These are phyloP conservation scores for Globisporangium okanoganense DNA, from an alignment of 352 stramenopile genomes.

Conservation along the genomic window DNA sequence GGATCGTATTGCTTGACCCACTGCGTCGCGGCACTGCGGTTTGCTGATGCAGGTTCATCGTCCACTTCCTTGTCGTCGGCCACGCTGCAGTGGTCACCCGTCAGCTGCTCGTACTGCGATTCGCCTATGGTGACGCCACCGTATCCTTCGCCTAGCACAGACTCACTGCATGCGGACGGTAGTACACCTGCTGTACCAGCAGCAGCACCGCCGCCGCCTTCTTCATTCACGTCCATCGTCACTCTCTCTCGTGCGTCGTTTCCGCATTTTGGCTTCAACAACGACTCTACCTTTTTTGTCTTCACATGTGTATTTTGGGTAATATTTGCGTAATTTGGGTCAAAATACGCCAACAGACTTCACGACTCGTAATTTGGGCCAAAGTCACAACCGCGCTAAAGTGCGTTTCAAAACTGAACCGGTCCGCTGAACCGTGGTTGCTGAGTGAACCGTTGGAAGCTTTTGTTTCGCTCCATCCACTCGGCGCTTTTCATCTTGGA, in stretches of 20 bases:
- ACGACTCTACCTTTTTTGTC: too few relatives aligned
- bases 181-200: not conserved
- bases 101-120: not conserved
- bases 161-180: not conserved
- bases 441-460: not conserved
- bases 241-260: not conserved
- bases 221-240: not conserved
- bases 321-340: not conserved
- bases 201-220: not conserved
- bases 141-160: not conserved
- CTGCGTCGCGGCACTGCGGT: constrained; percentile 12
- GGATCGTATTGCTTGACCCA: constrained; percentile 58
- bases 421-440: not conserved
- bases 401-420: not conserved
- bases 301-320: too few relatives aligned
- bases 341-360: too few relatives aligned
- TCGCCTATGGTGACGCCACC: not conserved
- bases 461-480: not conserved
- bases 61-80: not conserved
- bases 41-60: not conserved
- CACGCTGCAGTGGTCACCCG: not conserved
- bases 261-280: not conserved
- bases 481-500: constrained; percentile 9
- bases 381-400: too few relatives aligned
- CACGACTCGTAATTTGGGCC: too few relatives aligned